Evolutionary conservation across 345 rosid species (phyloP).

Genomic region (Syzygium aqueum): DNA sequence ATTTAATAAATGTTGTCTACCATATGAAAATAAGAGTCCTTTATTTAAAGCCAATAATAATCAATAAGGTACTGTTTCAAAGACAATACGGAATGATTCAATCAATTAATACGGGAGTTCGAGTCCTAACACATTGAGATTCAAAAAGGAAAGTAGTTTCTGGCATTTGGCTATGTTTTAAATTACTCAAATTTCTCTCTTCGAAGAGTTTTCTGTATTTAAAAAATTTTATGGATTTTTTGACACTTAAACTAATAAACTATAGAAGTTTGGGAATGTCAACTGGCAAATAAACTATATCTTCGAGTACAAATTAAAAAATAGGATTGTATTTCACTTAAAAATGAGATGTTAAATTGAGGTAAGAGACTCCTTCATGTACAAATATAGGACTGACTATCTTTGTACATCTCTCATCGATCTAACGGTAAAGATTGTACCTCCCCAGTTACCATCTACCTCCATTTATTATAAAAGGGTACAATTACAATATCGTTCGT

Average conservation of each 20-base stretch:
- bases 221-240: no score
- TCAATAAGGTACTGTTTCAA: background rate
- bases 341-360: no score
- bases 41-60: background rate
- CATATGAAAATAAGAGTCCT: background rate
- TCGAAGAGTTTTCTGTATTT: background rate
- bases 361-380: no score
- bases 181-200: background rate
- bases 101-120: background rate
- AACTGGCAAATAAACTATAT: no score
- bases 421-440: no score
- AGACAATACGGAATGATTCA: background rate
- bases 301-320: no score
- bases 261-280: background rate
- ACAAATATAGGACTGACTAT: no score
- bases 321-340: no score
- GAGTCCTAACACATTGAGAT: background rate
- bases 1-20: background rate
- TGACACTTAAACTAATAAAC: background rate
- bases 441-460: no score
- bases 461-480: no score
- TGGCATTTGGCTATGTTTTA: background rate
- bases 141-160: background rate
- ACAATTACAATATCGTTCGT: no score
- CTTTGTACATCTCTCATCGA: no score